Evolutionary conservation across 352 stramenopile genomes (phyloP), one percentile per base, ranked within the genome.

Genomic region (Phytophthora pinifolia): DNA sequence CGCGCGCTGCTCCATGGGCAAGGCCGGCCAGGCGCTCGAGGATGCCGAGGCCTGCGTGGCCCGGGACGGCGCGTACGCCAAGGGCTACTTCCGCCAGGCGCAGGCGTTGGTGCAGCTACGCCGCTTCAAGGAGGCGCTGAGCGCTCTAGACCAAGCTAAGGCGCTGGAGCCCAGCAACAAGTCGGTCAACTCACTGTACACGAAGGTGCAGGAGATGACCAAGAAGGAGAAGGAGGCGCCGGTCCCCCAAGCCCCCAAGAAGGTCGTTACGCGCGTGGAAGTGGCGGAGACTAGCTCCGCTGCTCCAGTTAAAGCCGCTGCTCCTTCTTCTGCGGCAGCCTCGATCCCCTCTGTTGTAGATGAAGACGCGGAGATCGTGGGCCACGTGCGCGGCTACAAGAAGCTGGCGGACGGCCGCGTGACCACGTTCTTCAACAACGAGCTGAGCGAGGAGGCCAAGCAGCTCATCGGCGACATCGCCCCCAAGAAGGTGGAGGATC

Each of bases 361-460:
- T 3, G 82, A 93, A 1, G 86, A 95, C 18, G 75, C 72, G 9
- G 74, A 88, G 12, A 72, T 89, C 14, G 65, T 64, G 15, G 69
- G 59, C 33, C 58, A 85, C 9, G 71, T 98, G 37, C 76, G 94
- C 29, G 96, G 96, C 12, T 99, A 99, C 81, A 98, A 98, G 76
- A 98, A 96, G 69, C 89, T 96, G 25, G 79, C 83, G n/a, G 93
- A 98, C 61, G 97, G 97, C 25, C 96, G 97, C 53, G 97, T 97
- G 55, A 99, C 97, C 41, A 98, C 96, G 14, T 99, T 98, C 58
- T 99, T 99, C 73, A 98, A 99, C 85, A 97, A 98, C 63, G 97
- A 99, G 62, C 82, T 99, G 13, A 96, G 88, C 18, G 96, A 98
- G 45, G 92, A 99, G 58, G 92, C 90, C n/a, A 98, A 98, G 62